A percentile compares a stretch with the other conserved stretches of the same genome.
phyloP scores from a whole-genome alignment of 768 basidiomycete species.

The Naematelia aurantialba region DNA sequence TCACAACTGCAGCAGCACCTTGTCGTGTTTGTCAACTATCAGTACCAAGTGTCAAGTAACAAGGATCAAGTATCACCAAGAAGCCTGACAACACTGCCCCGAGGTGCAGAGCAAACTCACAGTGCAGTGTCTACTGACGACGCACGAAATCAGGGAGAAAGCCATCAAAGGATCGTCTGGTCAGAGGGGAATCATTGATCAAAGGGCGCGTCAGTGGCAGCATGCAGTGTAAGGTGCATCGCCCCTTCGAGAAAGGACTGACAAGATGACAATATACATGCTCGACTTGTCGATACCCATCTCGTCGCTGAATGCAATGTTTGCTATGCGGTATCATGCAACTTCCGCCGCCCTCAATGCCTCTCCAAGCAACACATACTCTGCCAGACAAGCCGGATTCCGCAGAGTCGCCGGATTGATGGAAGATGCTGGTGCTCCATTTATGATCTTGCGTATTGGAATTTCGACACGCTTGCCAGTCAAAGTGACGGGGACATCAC shows the following conservation, averaged over 20 bases:
- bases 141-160: background rate
- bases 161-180: background rate
- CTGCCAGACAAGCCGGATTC: conserved; percentile 67
- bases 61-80: too few species aligned
- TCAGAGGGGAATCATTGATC: background rate
- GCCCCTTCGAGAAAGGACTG: background rate
- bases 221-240: too few species aligned
- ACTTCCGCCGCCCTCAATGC: conserved; percentile 50
- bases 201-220: background rate
- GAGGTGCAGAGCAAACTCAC: too few species aligned
- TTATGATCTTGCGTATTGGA: conserved; percentile 56
- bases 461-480: conserved; percentile 73
- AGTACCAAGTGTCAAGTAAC: too few species aligned
- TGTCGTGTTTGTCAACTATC: too few species aligned
- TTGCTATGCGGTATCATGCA: too few species aligned
- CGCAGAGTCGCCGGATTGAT: conserved; percentile 69
- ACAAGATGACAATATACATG: background rate
- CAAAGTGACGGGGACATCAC: conserved; percentile 72
- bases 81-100: too few species aligned
- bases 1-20: too few species aligned
- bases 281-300: too few species aligned
- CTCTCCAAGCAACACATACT: conserved; percentile 57
- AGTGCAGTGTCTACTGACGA: background rate
- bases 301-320: too few species aligned
- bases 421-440: conserved; percentile 65